These are phyloP conservation scores for Tuctoria greenei DNA, from an alignment of 176 grass and related monocot genomes.

Conservation along the genomic window DNA sequence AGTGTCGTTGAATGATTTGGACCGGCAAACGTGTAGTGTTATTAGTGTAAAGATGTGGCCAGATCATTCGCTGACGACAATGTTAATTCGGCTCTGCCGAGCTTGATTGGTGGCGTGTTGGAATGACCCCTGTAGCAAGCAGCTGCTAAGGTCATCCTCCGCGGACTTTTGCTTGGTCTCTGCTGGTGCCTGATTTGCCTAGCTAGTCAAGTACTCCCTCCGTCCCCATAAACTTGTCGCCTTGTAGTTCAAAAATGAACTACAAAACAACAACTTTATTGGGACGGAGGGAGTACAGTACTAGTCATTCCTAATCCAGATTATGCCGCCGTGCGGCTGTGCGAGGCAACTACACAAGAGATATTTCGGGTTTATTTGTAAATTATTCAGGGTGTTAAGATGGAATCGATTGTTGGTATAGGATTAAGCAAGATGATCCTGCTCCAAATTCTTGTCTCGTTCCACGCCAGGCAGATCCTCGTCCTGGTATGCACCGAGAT, in stretches of 20 bases:
- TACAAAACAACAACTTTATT: no score
- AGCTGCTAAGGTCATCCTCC: neutral
- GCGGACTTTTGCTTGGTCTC: conserved; percentile 28
- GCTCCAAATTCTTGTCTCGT: conserved; percentile 8
- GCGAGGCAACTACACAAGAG: neutral
- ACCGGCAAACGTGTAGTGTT: conserved; percentile 46
- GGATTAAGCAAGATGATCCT: conserved; percentile 26
- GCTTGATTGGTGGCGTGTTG: conserved; percentile 26
- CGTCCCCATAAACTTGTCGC: no score
- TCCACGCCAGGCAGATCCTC: neutral
- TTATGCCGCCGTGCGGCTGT: no score
- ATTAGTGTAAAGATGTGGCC: conserved; percentile 30
- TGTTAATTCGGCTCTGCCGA: neutral
- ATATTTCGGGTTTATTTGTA: neutral
- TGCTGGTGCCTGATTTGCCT: conserved; percentile 9
- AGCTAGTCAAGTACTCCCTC: no score
- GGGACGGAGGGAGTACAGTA: no score
- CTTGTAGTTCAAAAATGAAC: no score
- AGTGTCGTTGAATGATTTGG: conserved; percentile 44
- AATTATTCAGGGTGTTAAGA: neutral
- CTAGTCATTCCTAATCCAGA: neutral
- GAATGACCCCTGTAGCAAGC: conserved; percentile 37
- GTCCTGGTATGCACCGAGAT: conserved; percentile 19
- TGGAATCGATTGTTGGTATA: neutral
- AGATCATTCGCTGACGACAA: conserved; percentile 31